Base-by-base conservation (phyloP, 108 stramenopile species). In the Cyclotella kingstonii region DNA sequence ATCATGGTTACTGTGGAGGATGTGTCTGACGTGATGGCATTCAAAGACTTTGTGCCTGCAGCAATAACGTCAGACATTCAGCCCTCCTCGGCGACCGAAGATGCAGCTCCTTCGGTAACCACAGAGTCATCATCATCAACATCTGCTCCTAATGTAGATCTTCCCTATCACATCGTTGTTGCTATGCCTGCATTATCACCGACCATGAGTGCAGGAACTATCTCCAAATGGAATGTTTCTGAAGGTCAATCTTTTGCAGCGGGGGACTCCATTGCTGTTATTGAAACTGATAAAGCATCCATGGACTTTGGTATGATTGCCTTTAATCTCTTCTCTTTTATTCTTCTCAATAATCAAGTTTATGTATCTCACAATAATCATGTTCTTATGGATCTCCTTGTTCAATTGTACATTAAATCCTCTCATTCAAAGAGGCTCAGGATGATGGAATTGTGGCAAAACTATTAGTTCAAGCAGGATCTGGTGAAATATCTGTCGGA, bases 261-360 rank as follows among this genome's bases (percentile, higher is more conserved):
- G 0, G 98, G 98, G n/a, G 84, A 94, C 73, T 76, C 90, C 47
- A 28, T 99, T 39, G 95, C 95, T 38, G 87, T 97, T 41, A 94
- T 99, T 50, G 97, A 99, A 62, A 99, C 98, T 0, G 98, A 99
- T 75, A 99, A 99, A 79, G 98, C 98, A 14, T 80, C 90, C 48
- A 96, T 99, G 42, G 95, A 91, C 62, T 97, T 96, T 70, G 98
- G 55, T 56, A 25, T 40, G 55, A 40, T 8, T 14, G 23, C 45
- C 45, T 3, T 46, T 46, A 22, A 2, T 51, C 1, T 54, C 18
- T 11, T 22, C 41, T 40, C 7, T 41, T 41, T 42, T 27, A 31
- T 27, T 56, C 34, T 22, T 14, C 55, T 14, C 36, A 36, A 9
- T 9, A 7, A 9, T 11, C 36, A 36, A 9, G 11, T 11, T 36